These are phyloP conservation scores for Oldenlandia corymbosa DNA, from an alignment of 257 asterid genomes.

Conservation along the genomic window DNA sequence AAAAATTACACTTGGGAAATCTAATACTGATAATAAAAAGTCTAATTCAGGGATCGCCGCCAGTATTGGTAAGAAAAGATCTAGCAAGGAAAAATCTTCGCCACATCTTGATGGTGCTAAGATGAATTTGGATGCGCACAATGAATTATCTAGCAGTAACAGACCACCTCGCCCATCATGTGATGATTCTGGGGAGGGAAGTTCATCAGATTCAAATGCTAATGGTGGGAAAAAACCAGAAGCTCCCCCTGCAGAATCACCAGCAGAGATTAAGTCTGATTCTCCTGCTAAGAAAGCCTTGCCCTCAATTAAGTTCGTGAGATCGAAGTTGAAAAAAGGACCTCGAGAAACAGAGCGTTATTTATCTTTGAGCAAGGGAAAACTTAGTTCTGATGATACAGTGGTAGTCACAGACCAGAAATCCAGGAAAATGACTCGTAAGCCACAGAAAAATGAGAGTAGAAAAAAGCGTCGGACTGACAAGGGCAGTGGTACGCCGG, in stretches of 20 bases:
- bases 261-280: constrained; percentile 19
- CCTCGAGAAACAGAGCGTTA: constrained; percentile 33
- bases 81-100: constrained; percentile 38
- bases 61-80: constrained; percentile 37
- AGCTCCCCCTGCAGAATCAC: constrained; percentile 26
- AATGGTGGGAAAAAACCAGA: constrained; percentile 32
- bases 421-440: constrained; percentile 48
- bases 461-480: constrained; percentile 38
- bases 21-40: constrained; percentile 34
- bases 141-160: constrained; percentile 25
- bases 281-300: constrained; percentile 30
- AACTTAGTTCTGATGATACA: constrained; percentile 37
- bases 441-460: constrained; percentile 18
- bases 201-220: constrained; percentile 28
- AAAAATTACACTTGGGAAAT: constrained; percentile 44
- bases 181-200: constrained; percentile 43
- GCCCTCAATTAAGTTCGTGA: constrained; percentile 32
- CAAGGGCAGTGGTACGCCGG: constrained; percentile 36
- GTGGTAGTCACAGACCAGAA: constrained; percentile 33
- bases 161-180: constrained; percentile 29
- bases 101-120: constrained; percentile 22
- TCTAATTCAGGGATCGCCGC: constrained; percentile 30
- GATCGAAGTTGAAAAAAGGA: constrained; percentile 25
- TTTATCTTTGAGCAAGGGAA: constrained; percentile 27
- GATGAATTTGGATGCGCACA: constrained; percentile 37